Percentiles rank a stretch among this genome's conserved stretches.
These are phyloP conservation scores for Cephaloascus albidus DNA, from an alignment of 805 yeast genomes.

Conservation along the genomic window DNA sequence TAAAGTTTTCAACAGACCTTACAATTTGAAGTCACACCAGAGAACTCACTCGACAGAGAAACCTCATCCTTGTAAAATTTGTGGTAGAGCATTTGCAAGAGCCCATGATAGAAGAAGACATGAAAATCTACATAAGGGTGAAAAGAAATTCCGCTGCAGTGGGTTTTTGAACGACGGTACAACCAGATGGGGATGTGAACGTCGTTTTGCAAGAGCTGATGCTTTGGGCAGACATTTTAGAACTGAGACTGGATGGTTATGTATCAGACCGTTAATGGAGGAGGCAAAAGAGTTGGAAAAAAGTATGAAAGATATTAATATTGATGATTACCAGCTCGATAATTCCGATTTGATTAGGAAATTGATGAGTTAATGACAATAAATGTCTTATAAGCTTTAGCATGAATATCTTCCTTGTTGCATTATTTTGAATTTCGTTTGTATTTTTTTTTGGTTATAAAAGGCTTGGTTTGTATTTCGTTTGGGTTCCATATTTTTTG, in stretches of 20 bases:
- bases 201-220: slow-evolving; percentile 67
- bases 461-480: too few relatives aligned
- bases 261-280: slow-evolving; percentile 56
- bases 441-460: neutral
- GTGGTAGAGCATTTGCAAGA: slow-evolving; percentile 65
- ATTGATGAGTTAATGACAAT: slow-evolving; percentile 4
- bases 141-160: slow-evolving; percentile 58
- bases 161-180: slow-evolving; percentile 49
- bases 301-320: slow-evolving; percentile 2
- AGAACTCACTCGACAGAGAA: slow-evolving; percentile 54
- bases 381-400: neutral
- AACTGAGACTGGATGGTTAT: slow-evolving; percentile 65
- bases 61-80: slow-evolving; percentile 57
- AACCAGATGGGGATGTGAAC: slow-evolving; percentile 69
- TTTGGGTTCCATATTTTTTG: too few relatives aligned
- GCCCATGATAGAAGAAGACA: slow-evolving; percentile 73
- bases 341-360: slow-evolving; percentile 10
- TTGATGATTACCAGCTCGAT: slow-evolving; percentile 6
- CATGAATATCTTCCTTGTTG: neutral
- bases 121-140: slow-evolving; percentile 67
- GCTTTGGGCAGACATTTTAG: slow-evolving; percentile 70
- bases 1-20: slow-evolving; percentile 37
- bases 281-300: slow-evolving; percentile 35
- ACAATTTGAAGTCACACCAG: slow-evolving; percentile 40
- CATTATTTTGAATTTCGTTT: neutral